Evolutionary conservation across 2,329 filamentous ascomycete genomes (phyloP).

Genomic region (Chaetomiaceae sp.): DNA sequence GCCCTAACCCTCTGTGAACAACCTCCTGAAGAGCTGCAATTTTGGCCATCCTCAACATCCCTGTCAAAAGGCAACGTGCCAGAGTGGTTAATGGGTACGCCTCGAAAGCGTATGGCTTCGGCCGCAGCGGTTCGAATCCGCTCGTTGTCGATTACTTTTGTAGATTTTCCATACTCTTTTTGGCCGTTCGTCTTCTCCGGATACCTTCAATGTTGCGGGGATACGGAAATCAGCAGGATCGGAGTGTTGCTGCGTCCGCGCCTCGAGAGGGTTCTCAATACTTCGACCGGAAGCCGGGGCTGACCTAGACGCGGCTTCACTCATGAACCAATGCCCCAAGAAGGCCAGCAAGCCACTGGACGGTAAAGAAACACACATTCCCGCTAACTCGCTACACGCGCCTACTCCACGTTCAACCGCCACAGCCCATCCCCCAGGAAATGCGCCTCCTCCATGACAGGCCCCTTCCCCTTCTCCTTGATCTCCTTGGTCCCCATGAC

Average conservation of each 20-base stretch:
- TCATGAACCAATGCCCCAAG: no score
- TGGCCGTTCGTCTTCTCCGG: not conserved
- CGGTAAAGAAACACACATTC: no score
- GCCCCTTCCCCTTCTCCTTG: conserved; percentile 89
- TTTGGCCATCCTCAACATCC: not conserved
- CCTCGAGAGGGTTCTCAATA: no score
- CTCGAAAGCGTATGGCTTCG: conserved; percentile 24
- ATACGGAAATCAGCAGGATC: no score
- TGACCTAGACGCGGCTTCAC: no score
- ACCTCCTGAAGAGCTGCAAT: not conserved
- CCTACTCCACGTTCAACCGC: conserved; percentile 57
- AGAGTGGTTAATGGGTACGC: conserved; percentile 24
- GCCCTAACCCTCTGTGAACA: conserved; percentile 5
- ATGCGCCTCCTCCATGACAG: conserved; percentile 90
- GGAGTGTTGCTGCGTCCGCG: no score
- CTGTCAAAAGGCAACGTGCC: conserved; percentile 19
- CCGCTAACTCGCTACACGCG: no score
- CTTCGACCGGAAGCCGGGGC: no score
- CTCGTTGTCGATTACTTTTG: conserved; percentile 19
- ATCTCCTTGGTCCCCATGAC: conserved; percentile 86
- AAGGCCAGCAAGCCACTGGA: no score
- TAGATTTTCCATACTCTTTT: not conserved
- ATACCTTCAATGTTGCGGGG: not conserved
- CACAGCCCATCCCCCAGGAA: conserved; percentile 92
- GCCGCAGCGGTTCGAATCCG: conserved; percentile 23